phyloP scores from a whole-genome alignment of 129 eudicot genomes.

The Scalesia atractyloides region DNA sequence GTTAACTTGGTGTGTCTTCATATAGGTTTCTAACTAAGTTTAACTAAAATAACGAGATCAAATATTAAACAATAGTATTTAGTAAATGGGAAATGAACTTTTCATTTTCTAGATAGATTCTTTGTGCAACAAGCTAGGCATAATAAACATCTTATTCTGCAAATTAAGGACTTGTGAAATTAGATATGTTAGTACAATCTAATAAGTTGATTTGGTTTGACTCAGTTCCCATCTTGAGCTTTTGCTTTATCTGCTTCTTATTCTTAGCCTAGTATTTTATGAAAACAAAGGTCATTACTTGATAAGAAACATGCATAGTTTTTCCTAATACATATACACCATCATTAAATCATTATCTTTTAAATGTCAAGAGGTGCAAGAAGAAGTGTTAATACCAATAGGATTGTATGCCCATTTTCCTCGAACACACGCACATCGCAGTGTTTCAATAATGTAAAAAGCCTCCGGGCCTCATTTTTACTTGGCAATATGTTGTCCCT shows the following conservation, averaged over 20 bases:
- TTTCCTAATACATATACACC: neutral
- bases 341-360: neutral
- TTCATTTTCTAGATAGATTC: no score
- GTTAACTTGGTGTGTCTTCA: no score
- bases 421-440: constrained; percentile 60
- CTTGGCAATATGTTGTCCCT: constrained; percentile 74
- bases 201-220: neutral
- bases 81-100: no score
- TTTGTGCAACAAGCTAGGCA: neutral
- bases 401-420: constrained; percentile 72
- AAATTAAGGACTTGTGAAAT: neutral
- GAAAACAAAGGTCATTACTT: neutral
- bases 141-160: neutral
- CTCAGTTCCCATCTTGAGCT: neutral
- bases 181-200: neutral
- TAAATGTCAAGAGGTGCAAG: neutral
- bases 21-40: no score
- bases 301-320: no score
- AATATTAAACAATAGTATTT: no score
- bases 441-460: constrained; percentile 40
- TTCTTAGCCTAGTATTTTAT: neutral
- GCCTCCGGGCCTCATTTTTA: constrained; percentile 66
- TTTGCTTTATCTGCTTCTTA: neutral
- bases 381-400: constrained; percentile 53
- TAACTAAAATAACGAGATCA: no score